phyloP scores from a whole-genome alignment of 352 stramenopile genomes.

The Pythium oligandrum region DNA sequence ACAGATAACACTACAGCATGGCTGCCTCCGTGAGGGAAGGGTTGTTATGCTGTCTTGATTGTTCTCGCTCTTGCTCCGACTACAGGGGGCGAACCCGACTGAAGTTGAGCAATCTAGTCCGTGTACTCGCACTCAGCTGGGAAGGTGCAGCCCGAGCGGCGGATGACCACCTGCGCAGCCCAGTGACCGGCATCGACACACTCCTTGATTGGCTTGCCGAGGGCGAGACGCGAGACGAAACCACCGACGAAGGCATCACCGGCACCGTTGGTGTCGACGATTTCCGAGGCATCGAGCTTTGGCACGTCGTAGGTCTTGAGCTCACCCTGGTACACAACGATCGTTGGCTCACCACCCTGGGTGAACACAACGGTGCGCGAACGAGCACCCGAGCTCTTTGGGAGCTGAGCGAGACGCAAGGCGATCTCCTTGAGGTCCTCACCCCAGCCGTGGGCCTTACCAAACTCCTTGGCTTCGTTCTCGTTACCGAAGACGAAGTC shows the following conservation, averaged over 20 bases:
- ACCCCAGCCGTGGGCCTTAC: slow-evolving; percentile 87
- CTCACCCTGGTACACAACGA: slow-evolving; percentile 94
- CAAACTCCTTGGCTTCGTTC: slow-evolving; percentile 95
- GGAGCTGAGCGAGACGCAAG: slow-evolving; percentile 89
- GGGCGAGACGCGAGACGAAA: slow-evolving; percentile 93
- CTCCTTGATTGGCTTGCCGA: slow-evolving; percentile 81
- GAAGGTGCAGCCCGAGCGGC: slow-evolving; percentile 96
- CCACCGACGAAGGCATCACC: slow-evolving; percentile 99
- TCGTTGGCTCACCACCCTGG: slow-evolving; percentile 93
- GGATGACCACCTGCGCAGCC: slow-evolving; percentile 96
- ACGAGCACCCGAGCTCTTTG: slow-evolving; percentile 90
- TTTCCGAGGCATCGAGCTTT: slow-evolving; percentile 78
- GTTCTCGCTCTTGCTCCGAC: no score
- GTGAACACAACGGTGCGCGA: slow-evolving; percentile 98
- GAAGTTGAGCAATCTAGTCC: slow-evolving; percentile 35
- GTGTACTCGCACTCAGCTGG: slow-evolving; percentile 90
- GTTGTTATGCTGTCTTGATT: no score
- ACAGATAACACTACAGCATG: no score
- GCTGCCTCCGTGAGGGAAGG: no score
- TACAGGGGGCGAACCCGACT: no score
- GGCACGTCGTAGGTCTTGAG: slow-evolving; percentile 92
- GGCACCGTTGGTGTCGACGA: slow-evolving; percentile 99
- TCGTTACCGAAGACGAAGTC: slow-evolving; percentile 99
- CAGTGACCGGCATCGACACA: slow-evolving; percentile 97
- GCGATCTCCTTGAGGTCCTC: slow-evolving; percentile 89